Percentiles rank a stretch among this genome's conserved stretches.
Evolutionary conservation across 2,329 filamentous ascomycete genomes (phyloP).

Genomic region (Colletotrichum theobromicola): DNA sequence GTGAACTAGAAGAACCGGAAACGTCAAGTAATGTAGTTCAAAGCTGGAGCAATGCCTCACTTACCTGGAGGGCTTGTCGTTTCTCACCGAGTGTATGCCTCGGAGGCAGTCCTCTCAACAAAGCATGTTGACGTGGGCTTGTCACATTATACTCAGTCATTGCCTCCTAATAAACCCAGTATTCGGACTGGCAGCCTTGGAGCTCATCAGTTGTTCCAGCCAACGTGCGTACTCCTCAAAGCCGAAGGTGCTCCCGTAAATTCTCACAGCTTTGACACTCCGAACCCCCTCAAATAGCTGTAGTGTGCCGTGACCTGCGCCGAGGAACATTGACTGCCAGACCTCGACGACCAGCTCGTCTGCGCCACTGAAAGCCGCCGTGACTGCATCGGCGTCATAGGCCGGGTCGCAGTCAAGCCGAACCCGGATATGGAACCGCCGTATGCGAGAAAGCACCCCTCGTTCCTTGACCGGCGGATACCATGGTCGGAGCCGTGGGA

Average conservation of each 20-base stretch:
- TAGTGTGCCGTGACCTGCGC: constrained; percentile 41
- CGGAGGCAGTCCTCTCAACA: not conserved
- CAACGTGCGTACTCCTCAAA: constrained; percentile 48
- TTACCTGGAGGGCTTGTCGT: not conserved
- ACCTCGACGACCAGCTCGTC: constrained; percentile 46
- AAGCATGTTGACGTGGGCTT: not conserved
- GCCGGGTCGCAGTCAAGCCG: constrained; percentile 45
- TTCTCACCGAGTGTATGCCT: not conserved
- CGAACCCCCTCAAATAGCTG: constrained; percentile 47
- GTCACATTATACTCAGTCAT: not conserved
- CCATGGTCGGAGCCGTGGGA: constrained; percentile 42
- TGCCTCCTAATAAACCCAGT: not conserved
- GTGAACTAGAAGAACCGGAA: not conserved
- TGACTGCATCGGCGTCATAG: constrained; percentile 33
- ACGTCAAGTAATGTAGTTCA: not conserved
- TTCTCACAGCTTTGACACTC: constrained; percentile 38
- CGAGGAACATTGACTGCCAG: constrained; percentile 42
- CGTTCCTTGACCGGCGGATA: constrained; percentile 35
- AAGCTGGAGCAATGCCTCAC: not conserved
- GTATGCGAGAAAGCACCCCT: constrained; percentile 36
- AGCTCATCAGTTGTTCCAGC: constrained; percentile 43
- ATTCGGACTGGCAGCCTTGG: not conserved
- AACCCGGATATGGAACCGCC: constrained; percentile 42
- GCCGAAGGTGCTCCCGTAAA: constrained; percentile 43
- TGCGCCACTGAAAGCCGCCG: constrained; percentile 38